A percentile compares a stretch with the other conserved stretches of the same genome.
Evolutionary conservation across 2,329 filamentous ascomycete genomes (phyloP).

Genomic region (Nemania abortiva): DNA sequence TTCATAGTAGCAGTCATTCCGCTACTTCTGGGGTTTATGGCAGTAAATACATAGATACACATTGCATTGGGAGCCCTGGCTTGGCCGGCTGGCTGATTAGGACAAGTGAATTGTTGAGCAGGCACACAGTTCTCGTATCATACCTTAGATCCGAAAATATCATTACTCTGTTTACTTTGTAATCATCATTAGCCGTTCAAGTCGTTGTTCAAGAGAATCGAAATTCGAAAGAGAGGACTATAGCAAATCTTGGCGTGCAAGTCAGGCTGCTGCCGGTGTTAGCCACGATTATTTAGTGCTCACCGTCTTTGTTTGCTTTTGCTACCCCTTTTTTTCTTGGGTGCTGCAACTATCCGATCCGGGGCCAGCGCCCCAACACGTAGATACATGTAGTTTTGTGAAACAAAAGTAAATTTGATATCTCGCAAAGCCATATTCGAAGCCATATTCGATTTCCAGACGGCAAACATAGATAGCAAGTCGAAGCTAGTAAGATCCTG

Average conservation of each 20-base stretch:
- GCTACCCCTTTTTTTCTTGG: not conserved
- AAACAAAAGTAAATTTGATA: no score
- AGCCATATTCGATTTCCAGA: not conserved
- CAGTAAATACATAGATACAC: slow-evolving; percentile 26
- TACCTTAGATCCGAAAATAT: slow-evolving; percentile 7
- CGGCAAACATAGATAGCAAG: not conserved
- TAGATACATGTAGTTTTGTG: not conserved
- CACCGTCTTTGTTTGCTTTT: not conserved
- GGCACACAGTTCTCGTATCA: slow-evolving; percentile 13
- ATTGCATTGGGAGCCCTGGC: slow-evolving; percentile 32
- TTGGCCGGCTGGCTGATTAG: slow-evolving; percentile 22
- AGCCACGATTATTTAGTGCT: not conserved
- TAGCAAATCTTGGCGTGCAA: no score
- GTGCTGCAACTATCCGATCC: no score
- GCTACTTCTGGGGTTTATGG: slow-evolving; percentile 22
- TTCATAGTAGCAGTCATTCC: slow-evolving; percentile 10
- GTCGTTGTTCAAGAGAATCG: not conserved
- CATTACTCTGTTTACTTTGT: not conserved
- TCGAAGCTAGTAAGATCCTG: no score
- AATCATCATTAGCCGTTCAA: not conserved
- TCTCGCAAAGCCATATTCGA: no score
- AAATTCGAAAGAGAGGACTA: not conserved
- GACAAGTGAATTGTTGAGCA: slow-evolving; percentile 5
- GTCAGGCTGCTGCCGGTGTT: no score
- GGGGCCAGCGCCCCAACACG: not conserved